Evolutionary conservation across 2,329 filamentous ascomycete species (phyloP).

Genomic region (Sporothrix dimorphospora): DNA sequence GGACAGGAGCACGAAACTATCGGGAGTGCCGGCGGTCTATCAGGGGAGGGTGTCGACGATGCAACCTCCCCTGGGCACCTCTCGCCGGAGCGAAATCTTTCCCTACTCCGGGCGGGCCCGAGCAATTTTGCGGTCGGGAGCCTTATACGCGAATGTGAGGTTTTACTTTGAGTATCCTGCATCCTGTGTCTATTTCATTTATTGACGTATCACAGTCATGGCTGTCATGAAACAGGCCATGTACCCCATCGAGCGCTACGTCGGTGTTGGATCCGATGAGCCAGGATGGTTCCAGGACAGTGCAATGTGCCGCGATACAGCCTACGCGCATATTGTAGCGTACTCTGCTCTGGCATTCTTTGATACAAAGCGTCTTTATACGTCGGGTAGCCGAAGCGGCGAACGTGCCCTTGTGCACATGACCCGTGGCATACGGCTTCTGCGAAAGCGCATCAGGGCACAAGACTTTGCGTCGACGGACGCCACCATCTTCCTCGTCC

Average conservation of each 20-base stretch:
- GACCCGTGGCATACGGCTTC: neutral
- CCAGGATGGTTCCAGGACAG: conserved; percentile 43
- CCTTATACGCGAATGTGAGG: neutral
- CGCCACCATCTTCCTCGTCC: conserved; percentile 20
- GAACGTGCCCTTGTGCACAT: conserved; percentile 1
- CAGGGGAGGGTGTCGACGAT: neutral
- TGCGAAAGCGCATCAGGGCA: neutral
- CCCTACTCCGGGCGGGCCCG: neutral
- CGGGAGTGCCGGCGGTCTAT: neutral
- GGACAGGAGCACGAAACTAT: neutral
- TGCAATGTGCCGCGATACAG: conserved; percentile 24
- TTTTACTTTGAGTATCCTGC: neutral
- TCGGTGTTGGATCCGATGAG: conserved; percentile 37
- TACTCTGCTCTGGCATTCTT: conserved; percentile 24
- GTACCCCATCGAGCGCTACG: conserved; percentile 41
- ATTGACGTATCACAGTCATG: conserved; percentile 41
- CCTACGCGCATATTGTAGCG: neutral
- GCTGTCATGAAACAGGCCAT: conserved; percentile 37
- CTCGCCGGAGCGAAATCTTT: neutral
- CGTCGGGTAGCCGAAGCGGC: neutral
- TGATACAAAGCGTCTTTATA: neutral
- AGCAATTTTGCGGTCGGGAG: neutral
- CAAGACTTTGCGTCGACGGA: neutral
- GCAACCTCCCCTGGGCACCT: too few species aligned
- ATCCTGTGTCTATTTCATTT: neutral